Evolutionary conservation across 1,284 basidiomycete species (phyloP).

Genomic region (Naganishia sp.): DNA sequence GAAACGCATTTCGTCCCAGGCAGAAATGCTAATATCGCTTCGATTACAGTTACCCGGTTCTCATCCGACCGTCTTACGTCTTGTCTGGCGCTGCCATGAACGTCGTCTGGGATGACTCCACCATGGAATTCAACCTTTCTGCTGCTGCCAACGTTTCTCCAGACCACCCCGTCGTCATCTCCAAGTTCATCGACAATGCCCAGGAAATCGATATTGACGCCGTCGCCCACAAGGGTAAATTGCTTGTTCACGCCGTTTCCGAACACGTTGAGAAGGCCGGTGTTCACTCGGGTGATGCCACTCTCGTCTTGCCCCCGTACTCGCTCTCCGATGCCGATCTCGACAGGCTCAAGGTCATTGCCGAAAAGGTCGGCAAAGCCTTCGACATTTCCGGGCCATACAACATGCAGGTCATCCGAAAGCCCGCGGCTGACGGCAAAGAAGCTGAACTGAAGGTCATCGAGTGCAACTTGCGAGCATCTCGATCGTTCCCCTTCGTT

Average conservation of each 20-base stretch:
- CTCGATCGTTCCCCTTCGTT: slow-evolving; percentile 98
- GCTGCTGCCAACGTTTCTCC: slow-evolving; percentile 94
- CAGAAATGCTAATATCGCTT: slow-evolving; percentile 33
- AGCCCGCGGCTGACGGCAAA: slow-evolving; percentile 63
- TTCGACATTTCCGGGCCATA: slow-evolving; percentile 97
- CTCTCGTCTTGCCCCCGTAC: slow-evolving; percentile 95
- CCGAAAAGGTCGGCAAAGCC: slow-evolving; percentile 89
- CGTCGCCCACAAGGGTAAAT: slow-evolving; percentile 88
- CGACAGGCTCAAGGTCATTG: slow-evolving; percentile 82
- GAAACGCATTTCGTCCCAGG: background rate
- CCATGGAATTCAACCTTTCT: slow-evolving; percentile 87
- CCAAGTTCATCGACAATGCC: slow-evolving; percentile 97
- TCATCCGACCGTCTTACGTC: slow-evolving; percentile 95
- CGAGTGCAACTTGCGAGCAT: slow-evolving; percentile 97
- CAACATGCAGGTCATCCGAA: slow-evolving; percentile 99
- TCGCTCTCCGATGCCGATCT: slow-evolving; percentile 76
- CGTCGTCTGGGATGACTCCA: slow-evolving; percentile 89
- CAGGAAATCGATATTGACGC: slow-evolving; percentile 99
- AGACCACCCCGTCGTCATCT: slow-evolving; percentile 95
- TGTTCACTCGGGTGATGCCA: slow-evolving; percentile 98
- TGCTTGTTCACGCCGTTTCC: slow-evolving; percentile 94
- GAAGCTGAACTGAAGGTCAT: slow-evolving; percentile 85
- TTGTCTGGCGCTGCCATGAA: slow-evolving; percentile 99
- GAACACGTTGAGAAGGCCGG: slow-evolving; percentile 99
- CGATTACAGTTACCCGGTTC: slow-evolving; percentile 76